Evolutionary conservation across 257 asterid species (phyloP).

Genomic region (Agastache rugosa): DNA sequence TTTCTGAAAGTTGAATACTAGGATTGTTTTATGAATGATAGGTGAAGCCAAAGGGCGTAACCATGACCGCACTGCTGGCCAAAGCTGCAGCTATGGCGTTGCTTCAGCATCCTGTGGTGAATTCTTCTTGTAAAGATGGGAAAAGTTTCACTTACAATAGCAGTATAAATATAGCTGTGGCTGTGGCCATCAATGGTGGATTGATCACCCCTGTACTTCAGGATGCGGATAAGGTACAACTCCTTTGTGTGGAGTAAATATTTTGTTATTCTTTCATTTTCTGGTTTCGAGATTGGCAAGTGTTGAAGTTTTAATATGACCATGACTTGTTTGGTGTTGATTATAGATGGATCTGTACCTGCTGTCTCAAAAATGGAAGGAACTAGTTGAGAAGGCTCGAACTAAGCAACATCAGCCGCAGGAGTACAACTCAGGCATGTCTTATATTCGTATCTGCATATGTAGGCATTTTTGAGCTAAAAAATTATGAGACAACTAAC

Average conservation of each 20-base stretch:
- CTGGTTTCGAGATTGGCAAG: background rate
- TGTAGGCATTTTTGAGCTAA: background rate
- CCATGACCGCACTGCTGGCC: conserved; percentile 88
- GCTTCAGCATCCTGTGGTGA: conserved; percentile 88
- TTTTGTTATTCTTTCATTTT: background rate
- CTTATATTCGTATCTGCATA: conserved; percentile 3
- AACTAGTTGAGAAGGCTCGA: conserved; percentile 83
- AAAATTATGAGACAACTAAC: background rate
- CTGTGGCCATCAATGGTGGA: conserved; percentile 85
- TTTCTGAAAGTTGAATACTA: background rate
- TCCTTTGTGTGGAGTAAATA: background rate
- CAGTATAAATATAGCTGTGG: conserved; percentile 80
- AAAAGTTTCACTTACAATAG: conserved; percentile 79
- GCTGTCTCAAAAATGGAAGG: conserved; percentile 86
- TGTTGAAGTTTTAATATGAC: background rate
- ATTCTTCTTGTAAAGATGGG: conserved; percentile 83
- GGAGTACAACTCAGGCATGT: conserved; percentile 78
- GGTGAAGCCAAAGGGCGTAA: conserved; percentile 89
- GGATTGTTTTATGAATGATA: conserved; percentile 36
- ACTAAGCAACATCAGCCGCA: conserved; percentile 89
- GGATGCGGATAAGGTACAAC: conserved; percentile 82
- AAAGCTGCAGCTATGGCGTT: conserved; percentile 94
- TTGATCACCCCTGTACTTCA: conserved; percentile 89
- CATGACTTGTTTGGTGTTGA: conserved; percentile 35
- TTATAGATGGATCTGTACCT: conserved; percentile 83